Evolutionary conservation across 495 filamentous ascomycete genomes (phyloP).

Genomic region (Neurospora sp.): DNA sequence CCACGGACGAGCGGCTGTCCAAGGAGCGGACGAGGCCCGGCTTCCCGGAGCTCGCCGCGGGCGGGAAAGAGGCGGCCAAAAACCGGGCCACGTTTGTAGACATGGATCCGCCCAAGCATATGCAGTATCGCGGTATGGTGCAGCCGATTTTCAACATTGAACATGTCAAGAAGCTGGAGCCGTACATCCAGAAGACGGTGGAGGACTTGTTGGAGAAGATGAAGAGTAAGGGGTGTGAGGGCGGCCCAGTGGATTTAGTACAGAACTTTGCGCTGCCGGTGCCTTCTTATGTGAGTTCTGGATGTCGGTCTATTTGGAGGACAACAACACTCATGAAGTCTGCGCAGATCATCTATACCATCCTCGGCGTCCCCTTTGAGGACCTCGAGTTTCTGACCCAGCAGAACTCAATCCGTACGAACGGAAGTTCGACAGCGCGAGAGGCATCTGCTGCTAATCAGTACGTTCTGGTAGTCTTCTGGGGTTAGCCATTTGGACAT

Average conservation of each 20-base stretch:
- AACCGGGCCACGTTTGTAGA: conserved; percentile 38
- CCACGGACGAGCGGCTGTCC: conserved; percentile 31
- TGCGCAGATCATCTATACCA: conserved; percentile 36
- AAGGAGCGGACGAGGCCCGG: conserved; percentile 32
- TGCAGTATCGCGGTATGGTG: conserved; percentile 34
- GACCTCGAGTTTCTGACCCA: conserved; percentile 33
- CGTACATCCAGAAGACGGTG: conserved; percentile 36
- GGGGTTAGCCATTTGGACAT: not conserved
- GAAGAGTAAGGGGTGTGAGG: conserved; percentile 16
- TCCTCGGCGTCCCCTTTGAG: conserved; percentile 37
- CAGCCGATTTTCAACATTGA: conserved; percentile 27
- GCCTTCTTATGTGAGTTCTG: conserved; percentile 27
- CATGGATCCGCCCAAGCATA: conserved; percentile 38
- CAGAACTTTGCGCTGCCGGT: conserved; percentile 35
- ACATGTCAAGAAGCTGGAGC: conserved; percentile 27
- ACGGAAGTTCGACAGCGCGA: conserved; percentile 30
- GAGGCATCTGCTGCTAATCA: conserved; percentile 31
- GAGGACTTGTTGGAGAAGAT: conserved; percentile 28
- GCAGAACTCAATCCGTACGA: conserved; percentile 33
- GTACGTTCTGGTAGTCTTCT: conserved; percentile 3
- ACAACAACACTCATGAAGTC: not conserved
- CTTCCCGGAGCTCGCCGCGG: conserved; percentile 33
- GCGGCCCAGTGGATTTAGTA: conserved; percentile 30
- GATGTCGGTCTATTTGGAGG: no score
- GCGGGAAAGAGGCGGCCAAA: conserved; percentile 32